These are phyloP conservation scores for Dianthus caryophyllus DNA, from an alignment of 148 eudicot genomes.

Conservation along the genomic window DNA sequence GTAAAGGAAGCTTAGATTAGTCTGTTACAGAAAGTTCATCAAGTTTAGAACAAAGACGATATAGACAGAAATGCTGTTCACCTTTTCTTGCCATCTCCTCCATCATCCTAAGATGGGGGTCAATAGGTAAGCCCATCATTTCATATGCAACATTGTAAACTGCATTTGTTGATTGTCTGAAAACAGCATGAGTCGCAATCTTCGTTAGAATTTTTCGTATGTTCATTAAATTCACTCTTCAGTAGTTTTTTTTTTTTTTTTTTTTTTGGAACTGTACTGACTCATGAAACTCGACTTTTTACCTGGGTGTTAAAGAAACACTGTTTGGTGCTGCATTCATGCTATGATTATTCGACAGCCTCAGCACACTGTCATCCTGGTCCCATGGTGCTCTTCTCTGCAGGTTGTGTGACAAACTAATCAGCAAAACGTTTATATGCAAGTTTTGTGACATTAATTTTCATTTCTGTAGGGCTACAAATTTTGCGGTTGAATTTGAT, in stretches of 20 bases:
- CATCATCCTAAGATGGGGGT: slow-evolving; percentile 27
- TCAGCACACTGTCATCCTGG: slow-evolving; percentile 4
- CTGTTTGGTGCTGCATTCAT: slow-evolving; percentile 1
- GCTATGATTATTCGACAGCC: slow-evolving; percentile 10
- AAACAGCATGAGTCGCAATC: not conserved
- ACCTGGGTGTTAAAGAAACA: slow-evolving; percentile 12
- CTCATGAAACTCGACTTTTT: not conserved
- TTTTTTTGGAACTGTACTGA: not conserved
- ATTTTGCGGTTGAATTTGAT: not conserved
- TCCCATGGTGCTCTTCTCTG: slow-evolving; percentile 30
- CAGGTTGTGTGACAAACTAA: not conserved
- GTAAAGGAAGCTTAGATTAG: not conserved
- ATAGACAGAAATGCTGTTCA: not conserved
- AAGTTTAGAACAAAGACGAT: not conserved
- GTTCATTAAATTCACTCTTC: not conserved
- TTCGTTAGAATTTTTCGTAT: not conserved
- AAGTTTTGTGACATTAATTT: not conserved
- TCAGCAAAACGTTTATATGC: not conserved
- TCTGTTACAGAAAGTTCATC: not conserved
- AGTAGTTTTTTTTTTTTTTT: not conserved
- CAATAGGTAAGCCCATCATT: slow-evolving; percentile 25
- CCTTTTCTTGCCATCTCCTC: not conserved
- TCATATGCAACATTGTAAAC: slow-evolving; percentile 19
- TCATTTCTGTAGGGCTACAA: not conserved
- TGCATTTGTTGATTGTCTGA: slow-evolving; percentile 9